Percentiles rank a stretch among this genome's conserved stretches.
These are phyloP conservation scores for Lepidium campestre DNA, from an alignment of 441 rosid genomes.

Conservation along the genomic window DNA sequence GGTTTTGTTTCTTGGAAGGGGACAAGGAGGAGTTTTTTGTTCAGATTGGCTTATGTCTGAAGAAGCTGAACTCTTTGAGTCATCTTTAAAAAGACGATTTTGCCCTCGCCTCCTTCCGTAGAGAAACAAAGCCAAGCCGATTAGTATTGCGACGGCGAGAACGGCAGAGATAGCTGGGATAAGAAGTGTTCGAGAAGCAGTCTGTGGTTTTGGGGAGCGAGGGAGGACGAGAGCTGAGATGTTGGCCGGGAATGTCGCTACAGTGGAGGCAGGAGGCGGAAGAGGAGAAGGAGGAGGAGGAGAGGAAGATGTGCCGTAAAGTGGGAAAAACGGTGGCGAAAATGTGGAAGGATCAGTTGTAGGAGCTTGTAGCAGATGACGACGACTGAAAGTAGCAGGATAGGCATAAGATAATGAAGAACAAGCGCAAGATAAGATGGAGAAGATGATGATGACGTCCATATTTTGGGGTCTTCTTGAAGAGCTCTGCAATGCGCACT, in stretches of 20 bases:
- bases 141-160: constrained; percentile 35
- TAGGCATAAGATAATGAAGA: constrained; percentile 8
- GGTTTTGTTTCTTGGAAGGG: constrained; percentile 12
- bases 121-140: constrained; percentile 37
- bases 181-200: constrained; percentile 45
- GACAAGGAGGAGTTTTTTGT: constrained; percentile 16
- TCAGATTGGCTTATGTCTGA: constrained; percentile 25
- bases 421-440: constrained; percentile 12
- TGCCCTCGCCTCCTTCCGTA: constrained; percentile 40
- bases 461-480: constrained; percentile 9
- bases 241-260: constrained; percentile 88
- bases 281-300: constrained; percentile 43
- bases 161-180: constrained; percentile 51
- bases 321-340: constrained; percentile 28
- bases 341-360: constrained; percentile 31
- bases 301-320: constrained; percentile 35
- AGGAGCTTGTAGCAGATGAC: constrained; percentile 35
- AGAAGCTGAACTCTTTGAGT: constrained; percentile 37
- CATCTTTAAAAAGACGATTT: constrained; percentile 17
- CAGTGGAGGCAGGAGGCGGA: constrained; percentile 59
- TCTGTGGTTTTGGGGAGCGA: constrained; percentile 37
- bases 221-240: constrained; percentile 88
- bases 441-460: constrained; percentile 16
- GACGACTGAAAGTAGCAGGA: constrained; percentile 14
- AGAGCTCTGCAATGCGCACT: constrained; percentile 20